phyloP scores from a whole-genome alignment of 2,329 filamentous ascomycete species.

The Fusarium mangiferae region DNA sequence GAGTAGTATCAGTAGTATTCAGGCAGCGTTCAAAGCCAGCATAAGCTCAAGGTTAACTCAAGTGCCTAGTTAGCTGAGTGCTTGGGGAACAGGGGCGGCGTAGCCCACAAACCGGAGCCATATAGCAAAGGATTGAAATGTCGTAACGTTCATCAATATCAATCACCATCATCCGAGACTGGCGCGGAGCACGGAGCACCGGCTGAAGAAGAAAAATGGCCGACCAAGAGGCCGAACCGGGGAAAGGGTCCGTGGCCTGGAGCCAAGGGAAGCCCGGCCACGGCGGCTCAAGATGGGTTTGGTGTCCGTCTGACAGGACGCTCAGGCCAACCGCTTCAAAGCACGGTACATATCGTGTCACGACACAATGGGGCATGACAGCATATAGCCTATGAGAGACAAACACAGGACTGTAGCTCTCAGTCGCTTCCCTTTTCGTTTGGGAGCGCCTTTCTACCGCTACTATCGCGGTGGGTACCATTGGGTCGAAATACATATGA shows the following conservation, averaged over 20 bases:
- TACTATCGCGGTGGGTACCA: constrained; percentile 22
- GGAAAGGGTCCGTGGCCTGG: constrained; percentile 33
- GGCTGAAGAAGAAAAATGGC: constrained; percentile 38
- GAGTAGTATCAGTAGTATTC: constrained; percentile 1
- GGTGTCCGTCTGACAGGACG: constrained; percentile 43
- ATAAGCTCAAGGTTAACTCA: constrained; percentile 13
- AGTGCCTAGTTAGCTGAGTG: neutral
- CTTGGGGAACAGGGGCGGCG: constrained; percentile 14
- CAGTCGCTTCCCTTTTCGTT: neutral
- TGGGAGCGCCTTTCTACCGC: constrained; percentile 1
- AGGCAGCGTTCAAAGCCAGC: neutral
- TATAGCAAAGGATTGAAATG: neutral
- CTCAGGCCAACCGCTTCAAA: constrained; percentile 36
- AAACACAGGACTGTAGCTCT: constrained; percentile 5
- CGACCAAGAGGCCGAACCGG: constrained; percentile 43
- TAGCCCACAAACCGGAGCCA: constrained; percentile 3
- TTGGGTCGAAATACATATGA: constrained; percentile 18
- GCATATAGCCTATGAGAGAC: constrained; percentile 3
- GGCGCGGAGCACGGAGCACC: constrained; percentile 26
- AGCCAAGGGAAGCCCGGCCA: constrained; percentile 28
- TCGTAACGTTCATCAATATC: constrained; percentile 19
- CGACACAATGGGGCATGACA: constrained; percentile 4
- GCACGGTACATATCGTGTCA: constrained; percentile 16
- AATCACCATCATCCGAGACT: constrained; percentile 26
- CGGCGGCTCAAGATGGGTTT: constrained; percentile 32